A percentile compares a stretch with the other conserved stretches of the same genome.
Conservation (phyloP, 1,284 basidiomycete genomes). For the Heterobasidion irregulare region DNA sequence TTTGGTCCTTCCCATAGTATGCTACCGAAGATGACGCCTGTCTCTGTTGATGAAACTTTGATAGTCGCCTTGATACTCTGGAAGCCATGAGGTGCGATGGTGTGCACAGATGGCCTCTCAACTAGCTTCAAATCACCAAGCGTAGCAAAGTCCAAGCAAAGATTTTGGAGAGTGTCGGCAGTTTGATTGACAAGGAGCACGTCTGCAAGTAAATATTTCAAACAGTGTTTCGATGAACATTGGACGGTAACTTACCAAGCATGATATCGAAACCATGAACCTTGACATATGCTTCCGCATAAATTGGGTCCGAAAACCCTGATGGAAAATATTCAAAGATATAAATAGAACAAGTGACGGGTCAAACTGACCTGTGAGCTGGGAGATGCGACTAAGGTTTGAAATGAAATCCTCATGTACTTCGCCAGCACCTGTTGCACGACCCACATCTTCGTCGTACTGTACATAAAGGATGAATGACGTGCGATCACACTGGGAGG, state of each 20-base stretch:
- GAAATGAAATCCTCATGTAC: slow-evolving; percentile 94
- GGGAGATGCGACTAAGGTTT: slow-evolving; percentile 90
- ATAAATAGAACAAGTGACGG: neutral
- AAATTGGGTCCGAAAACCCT: slow-evolving; percentile 98
- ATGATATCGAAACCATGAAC: slow-evolving; percentile 98
- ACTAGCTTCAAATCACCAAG: slow-evolving; percentile 97
- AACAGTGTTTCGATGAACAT: neutral
- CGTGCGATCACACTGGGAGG: neutral
- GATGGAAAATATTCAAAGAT: slow-evolving; percentile 1
- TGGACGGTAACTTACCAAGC: slow-evolving; percentile 46
- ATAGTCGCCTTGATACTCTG: slow-evolving; percentile 99
- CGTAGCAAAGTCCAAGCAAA: slow-evolving; percentile 96
- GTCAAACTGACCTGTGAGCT: slow-evolving; percentile 71
- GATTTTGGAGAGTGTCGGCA: slow-evolving; percentile 88
- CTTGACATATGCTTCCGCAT: slow-evolving; percentile 97
- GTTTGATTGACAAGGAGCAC: slow-evolving; percentile 98
- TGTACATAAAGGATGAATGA: slow-evolving; percentile 21
- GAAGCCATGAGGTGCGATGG: slow-evolving; percentile 94
- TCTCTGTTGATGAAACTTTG: slow-evolving; percentile 96
- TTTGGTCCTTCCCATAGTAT: slow-evolving; percentile 95
- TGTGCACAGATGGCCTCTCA: slow-evolving; percentile 89
- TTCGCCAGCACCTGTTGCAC: slow-evolving; percentile 84
- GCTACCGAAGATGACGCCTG: slow-evolving; percentile 97
- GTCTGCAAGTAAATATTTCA: slow-evolving; percentile 35
- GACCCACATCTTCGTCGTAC: slow-evolving; percentile 85